phyloP scores from a whole-genome alignment of 2,329 filamentous ascomycete species.

The Sclerotiophoma versabilis region DNA sequence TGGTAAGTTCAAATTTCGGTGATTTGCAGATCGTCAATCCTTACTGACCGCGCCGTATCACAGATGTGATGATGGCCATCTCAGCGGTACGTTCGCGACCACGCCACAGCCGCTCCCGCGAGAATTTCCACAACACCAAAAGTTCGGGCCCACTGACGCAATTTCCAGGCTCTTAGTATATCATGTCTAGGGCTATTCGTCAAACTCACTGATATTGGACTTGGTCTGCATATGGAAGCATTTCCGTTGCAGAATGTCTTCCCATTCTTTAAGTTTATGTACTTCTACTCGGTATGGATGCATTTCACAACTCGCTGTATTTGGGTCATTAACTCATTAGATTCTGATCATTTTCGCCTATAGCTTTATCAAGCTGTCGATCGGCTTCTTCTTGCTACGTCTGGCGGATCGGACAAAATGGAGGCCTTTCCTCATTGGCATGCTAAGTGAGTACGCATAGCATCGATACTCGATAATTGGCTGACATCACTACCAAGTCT shows the following conservation, averaged over 20 bases:
- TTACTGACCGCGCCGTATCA: constrained; percentile 11
- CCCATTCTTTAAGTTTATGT: constrained; percentile 49
- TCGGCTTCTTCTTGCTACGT: constrained; percentile 57
- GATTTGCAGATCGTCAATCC: background rate
- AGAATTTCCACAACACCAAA: background rate
- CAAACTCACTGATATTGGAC: constrained; percentile 45
- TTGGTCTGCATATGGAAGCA: constrained; percentile 56
- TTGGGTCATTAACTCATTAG: background rate
- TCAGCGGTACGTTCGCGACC: constrained; percentile 22
- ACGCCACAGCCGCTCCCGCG: background rate
- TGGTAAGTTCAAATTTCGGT: constrained; percentile 25
- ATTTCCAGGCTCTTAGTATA: constrained; percentile 20
- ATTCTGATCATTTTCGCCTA: constrained; percentile 56
- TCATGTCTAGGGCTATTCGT: constrained; percentile 29
- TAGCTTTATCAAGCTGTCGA: constrained; percentile 57
- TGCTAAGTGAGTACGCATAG: constrained; percentile 48
- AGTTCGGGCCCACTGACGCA: background rate
- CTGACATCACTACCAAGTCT: constrained; percentile 14
- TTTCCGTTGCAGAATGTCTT: constrained; percentile 36
- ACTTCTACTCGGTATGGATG: constrained; percentile 49
- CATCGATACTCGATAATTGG: background rate
- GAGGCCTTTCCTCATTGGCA: constrained; percentile 51
- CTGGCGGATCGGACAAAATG: constrained; percentile 43
- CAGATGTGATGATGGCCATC: constrained; percentile 50
- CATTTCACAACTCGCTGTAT: too few relatives aligned